These are phyloP conservation scores for Calocybe indica DNA, from an alignment of 768 basidiomycete species.

Conservation along the genomic window DNA sequence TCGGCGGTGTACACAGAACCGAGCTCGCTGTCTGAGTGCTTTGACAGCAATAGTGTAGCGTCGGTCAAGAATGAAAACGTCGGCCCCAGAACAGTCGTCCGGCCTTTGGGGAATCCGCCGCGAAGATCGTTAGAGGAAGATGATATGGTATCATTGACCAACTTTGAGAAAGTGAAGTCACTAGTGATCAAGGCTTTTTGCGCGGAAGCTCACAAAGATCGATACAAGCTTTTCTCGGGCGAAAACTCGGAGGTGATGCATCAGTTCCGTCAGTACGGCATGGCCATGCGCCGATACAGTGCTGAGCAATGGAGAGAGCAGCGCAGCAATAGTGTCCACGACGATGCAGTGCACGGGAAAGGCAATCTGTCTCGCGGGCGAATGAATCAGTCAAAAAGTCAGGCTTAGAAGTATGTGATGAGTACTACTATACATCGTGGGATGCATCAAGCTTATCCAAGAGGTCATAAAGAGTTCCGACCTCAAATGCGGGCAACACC, in stretches of 20 bases:
- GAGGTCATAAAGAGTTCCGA: constrained; percentile 45
- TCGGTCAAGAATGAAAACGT: constrained; percentile 72
- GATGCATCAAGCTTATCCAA: constrained; percentile 36
- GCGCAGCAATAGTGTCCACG: constrained; percentile 59
- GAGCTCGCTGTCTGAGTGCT: constrained; percentile 6
- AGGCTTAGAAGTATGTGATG: too few species aligned
- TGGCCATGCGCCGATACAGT: constrained; percentile 71
- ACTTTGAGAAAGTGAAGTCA: constrained; percentile 28
- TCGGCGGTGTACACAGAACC: constrained; percentile 27
- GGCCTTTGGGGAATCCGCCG: constrained; percentile 13
- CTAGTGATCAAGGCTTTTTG: constrained; percentile 9
- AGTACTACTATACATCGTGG: constrained; percentile 16
- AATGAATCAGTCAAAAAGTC: too few species aligned
- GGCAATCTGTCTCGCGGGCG: too few species aligned
- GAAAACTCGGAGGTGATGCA: constrained; percentile 53
- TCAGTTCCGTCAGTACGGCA: constrained; percentile 65
- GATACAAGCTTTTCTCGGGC: constrained; percentile 38
- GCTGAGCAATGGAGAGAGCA: constrained; percentile 59
- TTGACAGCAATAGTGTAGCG: constrained; percentile 65
- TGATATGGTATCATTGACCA: constrained; percentile 52
- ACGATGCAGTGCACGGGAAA: constrained; percentile 38
- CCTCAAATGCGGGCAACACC: constrained; percentile 51
- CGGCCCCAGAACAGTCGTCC: constrained; percentile 72
- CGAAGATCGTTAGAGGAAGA: constrained; percentile 10
- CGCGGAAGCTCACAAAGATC: constrained; percentile 42